Conservation (phyloP, 345 rosid genomes). For the Lepidium africanum region DNA sequence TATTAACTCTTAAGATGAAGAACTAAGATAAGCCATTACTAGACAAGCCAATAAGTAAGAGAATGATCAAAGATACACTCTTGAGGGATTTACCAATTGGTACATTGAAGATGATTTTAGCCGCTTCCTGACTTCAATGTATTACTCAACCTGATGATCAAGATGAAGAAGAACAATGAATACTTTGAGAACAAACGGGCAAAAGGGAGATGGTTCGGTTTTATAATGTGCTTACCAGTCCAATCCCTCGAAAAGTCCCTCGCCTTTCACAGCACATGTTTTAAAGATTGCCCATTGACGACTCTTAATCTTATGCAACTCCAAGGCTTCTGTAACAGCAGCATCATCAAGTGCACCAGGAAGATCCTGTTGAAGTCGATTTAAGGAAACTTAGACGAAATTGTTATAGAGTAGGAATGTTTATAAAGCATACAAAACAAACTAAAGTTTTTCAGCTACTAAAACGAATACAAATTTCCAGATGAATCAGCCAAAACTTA, state of each 20-base stretch:
- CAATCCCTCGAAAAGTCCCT: slow-evolving; percentile 59
- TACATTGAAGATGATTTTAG: background rate
- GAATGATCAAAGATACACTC: slow-evolving; percentile 12
- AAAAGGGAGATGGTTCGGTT: background rate
- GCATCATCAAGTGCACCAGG: slow-evolving; percentile 64
- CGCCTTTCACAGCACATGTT: slow-evolving; percentile 59
- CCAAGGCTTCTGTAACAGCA: slow-evolving; percentile 51
- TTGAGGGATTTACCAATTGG: background rate
- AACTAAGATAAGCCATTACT: slow-evolving; percentile 10
- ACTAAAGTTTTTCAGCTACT: slow-evolving; percentile 4
- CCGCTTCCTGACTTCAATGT: slow-evolving; percentile 48
- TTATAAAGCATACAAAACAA: background rate
- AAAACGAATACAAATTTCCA: background rate
- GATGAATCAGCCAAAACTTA: slow-evolving; percentile 20
- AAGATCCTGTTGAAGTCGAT: slow-evolving; percentile 31
- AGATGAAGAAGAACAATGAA: background rate
- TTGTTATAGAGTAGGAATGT: background rate
- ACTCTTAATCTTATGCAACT: slow-evolving; percentile 55
- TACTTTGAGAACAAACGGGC: background rate
- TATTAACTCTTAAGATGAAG: slow-evolving; percentile 11
- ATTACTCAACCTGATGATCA: slow-evolving; percentile 50
- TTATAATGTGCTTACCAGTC: slow-evolving; percentile 38
- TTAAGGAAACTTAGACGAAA: background rate
- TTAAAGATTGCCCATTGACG: slow-evolving; percentile 62
- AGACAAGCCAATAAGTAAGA: slow-evolving; percentile 11